Evolutionary conservation across 805 yeast species (phyloP).

Genomic region (Suhomyces sp.): DNA sequence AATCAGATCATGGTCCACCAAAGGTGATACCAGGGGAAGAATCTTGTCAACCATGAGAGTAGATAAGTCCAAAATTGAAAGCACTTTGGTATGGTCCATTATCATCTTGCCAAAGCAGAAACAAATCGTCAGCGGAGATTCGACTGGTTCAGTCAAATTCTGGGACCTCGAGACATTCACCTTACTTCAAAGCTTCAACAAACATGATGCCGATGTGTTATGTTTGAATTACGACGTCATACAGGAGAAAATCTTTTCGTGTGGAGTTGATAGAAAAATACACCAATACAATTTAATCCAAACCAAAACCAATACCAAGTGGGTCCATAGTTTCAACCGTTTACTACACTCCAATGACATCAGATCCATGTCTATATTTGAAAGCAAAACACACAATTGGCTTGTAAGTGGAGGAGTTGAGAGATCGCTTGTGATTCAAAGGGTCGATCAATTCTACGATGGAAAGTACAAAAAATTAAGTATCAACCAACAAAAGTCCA

Average conservation of each 20-base stretch:
- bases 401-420: slow-evolving; percentile 85
- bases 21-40: slow-evolving; percentile 54
- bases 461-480: slow-evolving; percentile 73
- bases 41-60: slow-evolving; percentile 85
- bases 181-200: slow-evolving; percentile 72
- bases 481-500: slow-evolving; percentile 54
- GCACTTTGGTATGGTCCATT: slow-evolving; percentile 90
- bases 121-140: slow-evolving; percentile 93
- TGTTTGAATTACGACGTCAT: slow-evolving; percentile 59
- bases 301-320: slow-evolving; percentile 40
- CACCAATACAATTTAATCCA: slow-evolving; percentile 59
- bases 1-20: slow-evolving; percentile 73
- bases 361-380: slow-evolving; percentile 69
- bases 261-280: slow-evolving; percentile 92
- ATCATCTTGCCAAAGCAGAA: slow-evolving; percentile 56
- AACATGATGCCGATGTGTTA: slow-evolving; percentile 90
- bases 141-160: slow-evolving; percentile 88
- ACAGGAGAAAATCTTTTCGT: slow-evolving; percentile 71
- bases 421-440: slow-evolving; percentile 61
- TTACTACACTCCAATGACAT: slow-evolving; percentile 85
- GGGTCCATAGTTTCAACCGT: slow-evolving; percentile 77
- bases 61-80: slow-evolving; percentile 80
- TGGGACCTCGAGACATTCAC: slow-evolving; percentile 86
- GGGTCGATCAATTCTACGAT: slow-evolving; percentile 64
- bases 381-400: slow-evolving; percentile 63